These are phyloP conservation scores for Collariella sp. DNA, from an alignment of 495 filamentous ascomycete species.

Conservation along the genomic window DNA sequence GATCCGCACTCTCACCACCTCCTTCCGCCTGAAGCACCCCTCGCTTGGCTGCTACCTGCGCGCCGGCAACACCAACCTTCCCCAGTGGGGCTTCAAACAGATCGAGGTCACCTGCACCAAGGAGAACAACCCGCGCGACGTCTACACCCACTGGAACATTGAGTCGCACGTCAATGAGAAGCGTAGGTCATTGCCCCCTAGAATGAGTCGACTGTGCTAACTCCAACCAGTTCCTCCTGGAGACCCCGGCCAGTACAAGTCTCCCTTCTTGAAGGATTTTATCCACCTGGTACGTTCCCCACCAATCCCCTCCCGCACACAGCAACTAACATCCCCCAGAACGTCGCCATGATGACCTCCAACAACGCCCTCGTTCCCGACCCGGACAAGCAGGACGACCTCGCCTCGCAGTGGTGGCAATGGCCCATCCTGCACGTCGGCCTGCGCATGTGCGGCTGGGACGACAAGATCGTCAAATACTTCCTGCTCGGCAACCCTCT, in stretches of 20 bases:
- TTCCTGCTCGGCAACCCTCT: conserved; percentile 95
- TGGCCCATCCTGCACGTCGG: conserved; percentile 96
- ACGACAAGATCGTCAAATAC: conserved; percentile 91
- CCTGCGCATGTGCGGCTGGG: conserved; percentile 97
- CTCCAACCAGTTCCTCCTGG: conserved; percentile 67
- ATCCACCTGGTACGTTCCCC: conserved; percentile 55
- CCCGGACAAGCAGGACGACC: conserved; percentile 96
- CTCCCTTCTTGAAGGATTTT: conserved; percentile 93
- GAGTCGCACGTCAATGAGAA: conserved; percentile 92
- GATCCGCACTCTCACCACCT: conserved; percentile 85
- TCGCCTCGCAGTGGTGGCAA: conserved; percentile 96
- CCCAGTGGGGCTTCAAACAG: conserved; percentile 99
- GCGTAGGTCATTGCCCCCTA: conserved; percentile 50
- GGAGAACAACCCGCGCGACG: conserved; percentile 82
- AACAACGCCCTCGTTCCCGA: conserved; percentile 98
- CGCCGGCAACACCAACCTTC: conserved; percentile 91
- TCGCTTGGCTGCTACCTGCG: conserved; percentile 86
- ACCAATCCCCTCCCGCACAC: conserved; percentile 52
- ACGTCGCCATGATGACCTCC: conserved; percentile 99
- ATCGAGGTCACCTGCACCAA: conserved; percentile 95
- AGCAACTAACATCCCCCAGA: conserved; percentile 46
- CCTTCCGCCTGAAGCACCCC: conserved; percentile 81
- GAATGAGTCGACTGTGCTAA: conserved; percentile 11
- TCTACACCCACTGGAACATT: conserved; percentile 98
- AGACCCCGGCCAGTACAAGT: conserved; percentile 89